Conservation (phyloP, 148 eudicot species). For the Rhododendron ovatum region DNA sequence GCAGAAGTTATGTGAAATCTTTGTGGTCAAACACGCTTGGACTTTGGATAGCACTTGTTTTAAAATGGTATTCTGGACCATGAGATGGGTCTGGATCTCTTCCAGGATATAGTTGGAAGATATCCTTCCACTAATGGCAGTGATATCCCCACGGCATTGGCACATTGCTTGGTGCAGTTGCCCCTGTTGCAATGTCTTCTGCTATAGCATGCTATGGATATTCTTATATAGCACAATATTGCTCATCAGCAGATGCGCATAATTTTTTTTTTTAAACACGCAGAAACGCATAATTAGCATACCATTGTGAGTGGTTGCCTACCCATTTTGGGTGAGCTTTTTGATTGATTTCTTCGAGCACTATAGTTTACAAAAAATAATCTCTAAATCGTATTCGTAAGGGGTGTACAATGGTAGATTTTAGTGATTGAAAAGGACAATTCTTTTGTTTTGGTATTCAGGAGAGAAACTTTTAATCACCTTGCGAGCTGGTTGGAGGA, state of each 20-base stretch:
- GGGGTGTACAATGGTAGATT: neutral
- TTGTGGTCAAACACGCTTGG: neutral
- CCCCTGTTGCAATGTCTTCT: neutral
- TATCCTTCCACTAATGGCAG: neutral
- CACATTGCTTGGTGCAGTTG: neutral
- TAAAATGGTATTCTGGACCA: neutral
- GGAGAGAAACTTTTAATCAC: conserved; percentile 62
- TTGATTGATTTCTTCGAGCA: neutral
- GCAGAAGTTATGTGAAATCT: neutral
- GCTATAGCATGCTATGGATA: neutral
- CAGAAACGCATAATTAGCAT: neutral
- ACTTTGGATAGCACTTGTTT: neutral
- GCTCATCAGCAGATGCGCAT: neutral
- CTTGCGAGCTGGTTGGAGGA: conserved; percentile 64
- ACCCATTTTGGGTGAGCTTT: neutral
- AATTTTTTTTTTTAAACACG: neutral
- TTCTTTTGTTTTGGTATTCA: conserved; percentile 6
- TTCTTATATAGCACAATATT: neutral
- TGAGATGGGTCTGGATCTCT: neutral
- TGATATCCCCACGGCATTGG: neutral
- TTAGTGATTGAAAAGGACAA: neutral
- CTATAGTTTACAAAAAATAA: neutral
- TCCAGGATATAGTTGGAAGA: neutral
- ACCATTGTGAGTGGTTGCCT: neutral
- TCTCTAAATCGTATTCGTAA: neutral